These are phyloP conservation scores for Leptodermis oblonga DNA, from an alignment of 257 asterid genomes.

Conservation along the genomic window DNA sequence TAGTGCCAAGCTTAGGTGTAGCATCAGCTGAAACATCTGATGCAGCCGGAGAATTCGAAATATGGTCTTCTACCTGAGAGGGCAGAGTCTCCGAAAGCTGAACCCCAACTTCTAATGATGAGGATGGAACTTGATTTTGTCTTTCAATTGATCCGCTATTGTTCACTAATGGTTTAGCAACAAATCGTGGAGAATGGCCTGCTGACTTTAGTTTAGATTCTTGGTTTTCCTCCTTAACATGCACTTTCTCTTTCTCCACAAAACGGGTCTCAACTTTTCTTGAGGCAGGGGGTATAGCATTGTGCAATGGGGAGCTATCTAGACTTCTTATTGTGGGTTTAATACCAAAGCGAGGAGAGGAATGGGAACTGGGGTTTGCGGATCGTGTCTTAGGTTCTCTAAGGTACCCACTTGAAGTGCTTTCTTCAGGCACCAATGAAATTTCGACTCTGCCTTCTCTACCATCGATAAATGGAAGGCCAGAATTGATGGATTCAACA, in stretches of 20 bases:
- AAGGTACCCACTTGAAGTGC: constrained; percentile 34
- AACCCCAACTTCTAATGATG: constrained; percentile 24
- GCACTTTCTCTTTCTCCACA: constrained; percentile 15
- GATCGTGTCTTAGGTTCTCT: constrained; percentile 35
- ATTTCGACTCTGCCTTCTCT: constrained; percentile 28
- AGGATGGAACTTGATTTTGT: constrained; percentile 22
- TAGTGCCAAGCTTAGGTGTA: constrained; percentile 24
- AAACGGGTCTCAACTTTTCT: constrained; percentile 8
- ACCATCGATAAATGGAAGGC: constrained; percentile 22
- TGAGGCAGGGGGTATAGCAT: constrained; percentile 17
- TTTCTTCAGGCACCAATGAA: constrained; percentile 41
- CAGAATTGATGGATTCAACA: constrained; percentile 42
- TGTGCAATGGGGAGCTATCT: constrained; percentile 23
- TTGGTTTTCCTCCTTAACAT: constrained; percentile 18
- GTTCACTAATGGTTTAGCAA: constrained; percentile 9
- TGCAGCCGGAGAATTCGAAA: constrained; percentile 23
- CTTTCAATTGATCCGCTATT: constrained; percentile 16
- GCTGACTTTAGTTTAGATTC: constrained; percentile 22
- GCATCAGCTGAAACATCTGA: constrained; percentile 17
- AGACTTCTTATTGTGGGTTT: constrained; percentile 17
- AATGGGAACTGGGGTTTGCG: constrained; percentile 31
- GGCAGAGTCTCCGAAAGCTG: constrained; percentile 16
- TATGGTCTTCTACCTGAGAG: constrained; percentile 30
- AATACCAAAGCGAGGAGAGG: constrained; percentile 33
- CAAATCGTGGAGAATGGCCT: constrained; percentile 23